Base-by-base conservation (phyloP, 2,329 filamentous ascomycete genomes). In the Peltaster fructicola region DNA sequence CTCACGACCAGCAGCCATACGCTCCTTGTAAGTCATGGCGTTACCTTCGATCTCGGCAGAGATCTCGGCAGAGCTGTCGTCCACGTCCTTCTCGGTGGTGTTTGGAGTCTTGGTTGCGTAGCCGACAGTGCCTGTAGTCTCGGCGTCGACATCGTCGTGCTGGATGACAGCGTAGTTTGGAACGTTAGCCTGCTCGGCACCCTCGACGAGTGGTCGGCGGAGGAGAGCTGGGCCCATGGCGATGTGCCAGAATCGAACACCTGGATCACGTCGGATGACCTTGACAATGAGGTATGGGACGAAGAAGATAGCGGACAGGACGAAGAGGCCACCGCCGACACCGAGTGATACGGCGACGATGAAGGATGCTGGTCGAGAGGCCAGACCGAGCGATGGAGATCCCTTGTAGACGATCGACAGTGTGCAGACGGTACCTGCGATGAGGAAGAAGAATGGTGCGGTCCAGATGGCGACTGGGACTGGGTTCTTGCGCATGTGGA, bases 151-250 rank as follows among this genome's bases (percentile, higher is more conserved):
- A 0, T 64, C 51, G 0, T 66, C 62, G 3, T 79, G 57, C 48
- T 84, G 76, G 14, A 84, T 54, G 19, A 84, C 76, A 22, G 74
- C 73, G 44, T 84, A 85, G 58, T 84, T 63, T 46, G 75, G 77
- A 7, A 84, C 68, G 4, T 52, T 50, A 37, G 68, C 67, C 10
- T 45, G 35, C 26, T 70, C 62, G 18, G 59, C 57, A 23, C 64
- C 60, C 1, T 54, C 50, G 11, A 63, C 61, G 11, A 59, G 48
- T 0, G 64, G 59, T 23, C 76, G 75, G 17, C 51, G 59, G 56
- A 42, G 44, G 11, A 56, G 41, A 4, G 51, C 33, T 13, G 50
- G 50, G 4, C 49, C 50, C 13, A 40, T 17, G 25, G 44, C 30
- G 17, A 53, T 35, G 24, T 47, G 35, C 33, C 41, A 51, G 32